Evolutionary conservation across 2,329 filamentous ascomycete species (phyloP).

Genomic region (Neofusicoccum kwambonambiense): DNA sequence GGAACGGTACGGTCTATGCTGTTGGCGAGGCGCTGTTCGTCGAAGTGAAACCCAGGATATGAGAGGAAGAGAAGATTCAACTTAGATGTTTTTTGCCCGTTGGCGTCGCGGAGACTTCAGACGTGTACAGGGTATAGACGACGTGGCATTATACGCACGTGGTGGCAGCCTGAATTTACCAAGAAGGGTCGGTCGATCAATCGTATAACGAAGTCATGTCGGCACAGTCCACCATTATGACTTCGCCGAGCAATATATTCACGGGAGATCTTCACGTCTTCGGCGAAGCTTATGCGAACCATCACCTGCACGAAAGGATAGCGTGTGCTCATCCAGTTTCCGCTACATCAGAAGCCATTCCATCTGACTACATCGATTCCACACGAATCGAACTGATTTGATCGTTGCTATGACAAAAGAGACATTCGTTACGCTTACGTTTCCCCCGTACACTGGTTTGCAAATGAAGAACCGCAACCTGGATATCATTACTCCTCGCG

Average conservation of each 20-base stretch:
- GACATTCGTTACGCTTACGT: background rate
- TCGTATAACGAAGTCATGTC: background rate
- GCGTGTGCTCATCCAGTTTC: too few relatives aligned
- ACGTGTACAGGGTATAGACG: too few relatives aligned
- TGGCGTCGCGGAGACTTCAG: too few relatives aligned
- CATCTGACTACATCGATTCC: background rate
- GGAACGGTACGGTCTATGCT: slow-evolving; percentile 49
- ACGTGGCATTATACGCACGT: too few relatives aligned
- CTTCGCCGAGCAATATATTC: background rate
- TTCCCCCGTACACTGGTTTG: background rate
- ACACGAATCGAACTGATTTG: background rate
- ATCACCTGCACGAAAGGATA: background rate
- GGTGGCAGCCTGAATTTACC: too few relatives aligned
- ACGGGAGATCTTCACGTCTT: background rate
- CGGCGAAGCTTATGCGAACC: background rate
- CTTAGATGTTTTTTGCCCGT: too few relatives aligned
- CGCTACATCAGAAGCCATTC: too few relatives aligned
- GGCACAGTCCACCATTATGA: background rate
- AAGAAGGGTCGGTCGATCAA: background rate
- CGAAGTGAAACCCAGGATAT: slow-evolving; percentile 13
- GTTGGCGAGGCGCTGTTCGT: slow-evolving; percentile 56
- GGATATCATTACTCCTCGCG: background rate
- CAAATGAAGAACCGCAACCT: background rate
- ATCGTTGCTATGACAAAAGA: background rate
- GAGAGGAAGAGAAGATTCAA: background rate